Evolutionary conservation across 2,329 filamentous ascomycete genomes (phyloP).

Genomic region (Mariannaea sp.): DNA sequence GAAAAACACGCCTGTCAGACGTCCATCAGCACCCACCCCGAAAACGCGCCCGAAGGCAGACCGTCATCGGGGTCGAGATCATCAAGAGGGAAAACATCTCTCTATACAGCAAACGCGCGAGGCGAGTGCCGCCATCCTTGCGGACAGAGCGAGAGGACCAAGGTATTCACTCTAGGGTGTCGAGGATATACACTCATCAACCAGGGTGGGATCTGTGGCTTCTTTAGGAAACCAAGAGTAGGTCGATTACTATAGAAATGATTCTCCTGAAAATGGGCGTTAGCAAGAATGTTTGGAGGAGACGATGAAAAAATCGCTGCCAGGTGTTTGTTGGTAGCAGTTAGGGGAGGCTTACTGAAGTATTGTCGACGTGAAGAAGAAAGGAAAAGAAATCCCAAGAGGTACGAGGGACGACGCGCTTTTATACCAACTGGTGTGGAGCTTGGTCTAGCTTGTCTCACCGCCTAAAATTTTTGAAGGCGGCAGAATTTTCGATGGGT

Average conservation of each 20-base stretch:
- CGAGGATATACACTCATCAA: slow-evolving; percentile 17
- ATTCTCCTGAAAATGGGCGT: slow-evolving; percentile 15
- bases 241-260: slow-evolving; percentile 19
- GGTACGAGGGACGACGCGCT: neutral
- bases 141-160: slow-evolving; percentile 16
- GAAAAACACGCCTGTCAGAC: slow-evolving; percentile 16
- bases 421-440: slow-evolving; percentile 7
- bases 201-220: slow-evolving; percentile 19
- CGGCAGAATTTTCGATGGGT: slow-evolving; percentile 5
- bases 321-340: neutral
- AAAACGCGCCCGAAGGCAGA: slow-evolving; percentile 14
- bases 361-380: slow-evolving; percentile 18
- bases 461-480: slow-evolving; percentile 11
- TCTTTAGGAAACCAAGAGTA: slow-evolving; percentile 16
- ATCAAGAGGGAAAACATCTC: slow-evolving; percentile 16
- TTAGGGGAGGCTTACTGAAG: slow-evolving; percentile 13
- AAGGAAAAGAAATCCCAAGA: slow-evolving; percentile 7
- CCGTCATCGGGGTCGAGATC: slow-evolving; percentile 14
- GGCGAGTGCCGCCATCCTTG: slow-evolving; percentile 6
- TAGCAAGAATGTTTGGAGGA: too few species aligned
- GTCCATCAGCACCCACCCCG: slow-evolving; percentile 16
- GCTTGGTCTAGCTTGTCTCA: neutral
- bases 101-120: slow-evolving; percentile 11
- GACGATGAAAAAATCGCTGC: neutral
- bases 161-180: slow-evolving; percentile 15